Percentiles rank a stretch among this genome's conserved stretches.
These are phyloP conservation scores for Arthrocladium fulminans DNA, from an alignment of 2,329 filamentous ascomycete species.

Conservation along the genomic window DNA sequence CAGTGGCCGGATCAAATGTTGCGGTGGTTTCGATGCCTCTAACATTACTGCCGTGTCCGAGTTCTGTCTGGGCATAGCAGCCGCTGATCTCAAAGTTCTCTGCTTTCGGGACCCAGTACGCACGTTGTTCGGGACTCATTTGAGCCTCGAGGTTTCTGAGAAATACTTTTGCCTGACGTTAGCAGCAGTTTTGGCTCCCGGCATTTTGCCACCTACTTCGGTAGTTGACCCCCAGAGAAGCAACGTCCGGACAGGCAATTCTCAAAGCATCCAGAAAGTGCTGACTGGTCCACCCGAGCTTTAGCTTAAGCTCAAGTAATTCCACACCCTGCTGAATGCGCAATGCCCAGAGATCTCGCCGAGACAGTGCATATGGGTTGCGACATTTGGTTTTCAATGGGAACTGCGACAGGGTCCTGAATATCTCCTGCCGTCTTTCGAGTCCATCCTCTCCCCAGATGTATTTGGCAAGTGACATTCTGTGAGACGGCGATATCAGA, in stretches of 20 bases:
- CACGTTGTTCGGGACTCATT: constrained; percentile 23
- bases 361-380: constrained; percentile 9
- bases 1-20: constrained; percentile 24
- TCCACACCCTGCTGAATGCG: constrained; percentile 9
- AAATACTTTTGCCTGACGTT: constrained; percentile 11
- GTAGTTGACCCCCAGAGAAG: not conserved
- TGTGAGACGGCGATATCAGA: too few species aligned
- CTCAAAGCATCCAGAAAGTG: constrained; percentile 11
- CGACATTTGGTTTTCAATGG: not conserved
- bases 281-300: constrained; percentile 10
- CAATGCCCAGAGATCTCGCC: constrained; percentile 13
- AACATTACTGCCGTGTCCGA: constrained; percentile 28
- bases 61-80: constrained; percentile 27
- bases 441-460: not conserved
- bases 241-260: not conserved
- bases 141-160: constrained; percentile 22
- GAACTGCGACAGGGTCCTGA: not conserved
- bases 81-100: constrained; percentile 25
- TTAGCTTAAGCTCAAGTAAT: constrained; percentile 9
- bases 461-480: not conserved
- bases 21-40: constrained; percentile 28
- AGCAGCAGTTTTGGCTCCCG: not conserved
- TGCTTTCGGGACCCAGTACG: constrained; percentile 23
- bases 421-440: not conserved
- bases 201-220: not conserved